Evolutionary conservation across 257 asterid genomes (phyloP).

Genomic region (Euphrasia confusa): DNA sequence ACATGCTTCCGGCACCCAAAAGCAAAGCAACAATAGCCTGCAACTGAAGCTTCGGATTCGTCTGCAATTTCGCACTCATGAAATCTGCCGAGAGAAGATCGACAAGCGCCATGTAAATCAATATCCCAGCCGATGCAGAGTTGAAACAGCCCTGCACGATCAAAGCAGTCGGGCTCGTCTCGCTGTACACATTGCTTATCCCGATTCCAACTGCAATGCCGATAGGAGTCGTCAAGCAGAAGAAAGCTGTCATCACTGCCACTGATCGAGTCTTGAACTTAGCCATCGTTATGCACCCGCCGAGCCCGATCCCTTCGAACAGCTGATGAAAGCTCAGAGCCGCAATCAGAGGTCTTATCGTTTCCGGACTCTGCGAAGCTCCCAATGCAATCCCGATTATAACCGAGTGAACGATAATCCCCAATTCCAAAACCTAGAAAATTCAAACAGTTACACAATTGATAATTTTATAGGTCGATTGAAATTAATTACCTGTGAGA

Average conservation of each 20-base stretch:
- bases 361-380: conserved; percentile 27
- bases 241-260: conserved; percentile 24
- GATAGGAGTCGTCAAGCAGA: conserved; percentile 28
- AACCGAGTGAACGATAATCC: conserved; percentile 34
- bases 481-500: conserved; percentile 25
- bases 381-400: conserved; percentile 35
- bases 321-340: conserved; percentile 35
- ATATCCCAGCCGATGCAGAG: conserved; percentile 36
- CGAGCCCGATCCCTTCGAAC: conserved; percentile 34
- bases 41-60: conserved; percentile 22
- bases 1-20: conserved; percentile 33
- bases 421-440: conserved; percentile 30
- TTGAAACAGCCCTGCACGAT: conserved; percentile 32
- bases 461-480: neutral
- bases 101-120: conserved; percentile 36
- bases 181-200: conserved; percentile 27
- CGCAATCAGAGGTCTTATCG: conserved; percentile 29
- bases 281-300: conserved; percentile 36
- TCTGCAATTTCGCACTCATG: conserved; percentile 32
- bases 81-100: conserved; percentile 35
- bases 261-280: conserved; percentile 23
- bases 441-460: neutral
- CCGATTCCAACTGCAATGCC: conserved; percentile 33
- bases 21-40: conserved; percentile 28
- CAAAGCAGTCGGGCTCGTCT: conserved; percentile 30